Conservation (phyloP, 495 filamentous ascomycete genomes). For the Lophium mytilinum region DNA sequence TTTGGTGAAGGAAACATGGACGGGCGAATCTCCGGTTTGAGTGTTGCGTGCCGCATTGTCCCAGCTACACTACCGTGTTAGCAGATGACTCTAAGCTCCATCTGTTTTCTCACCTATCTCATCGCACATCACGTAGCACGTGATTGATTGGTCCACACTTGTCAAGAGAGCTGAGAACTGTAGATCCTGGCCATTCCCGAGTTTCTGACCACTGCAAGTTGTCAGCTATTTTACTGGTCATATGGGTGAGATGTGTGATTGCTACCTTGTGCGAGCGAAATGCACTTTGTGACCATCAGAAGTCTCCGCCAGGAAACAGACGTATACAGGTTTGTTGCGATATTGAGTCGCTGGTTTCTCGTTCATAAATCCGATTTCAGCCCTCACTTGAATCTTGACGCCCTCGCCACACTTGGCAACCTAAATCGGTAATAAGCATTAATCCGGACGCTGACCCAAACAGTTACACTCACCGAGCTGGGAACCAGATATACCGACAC, state of each 20-base stretch:
- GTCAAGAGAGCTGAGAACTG: constrained; percentile 53
- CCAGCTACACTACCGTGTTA: constrained; percentile 50
- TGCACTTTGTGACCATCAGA: constrained; percentile 67
- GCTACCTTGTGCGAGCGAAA: constrained; percentile 65
- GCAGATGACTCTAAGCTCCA: not conserved
- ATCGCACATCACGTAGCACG: constrained; percentile 77
- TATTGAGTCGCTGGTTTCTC: constrained; percentile 52
- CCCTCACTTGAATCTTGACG: constrained; percentile 55
- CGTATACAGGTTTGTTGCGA: constrained; percentile 51
- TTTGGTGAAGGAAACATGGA: constrained; percentile 42
- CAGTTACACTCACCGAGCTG: constrained; percentile 36
- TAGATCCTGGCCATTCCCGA: constrained; percentile 56
- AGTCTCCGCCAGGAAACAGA: constrained; percentile 69
- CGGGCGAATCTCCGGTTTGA: constrained; percentile 55
- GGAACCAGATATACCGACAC: constrained; percentile 47
- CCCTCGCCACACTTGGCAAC: constrained; percentile 35
- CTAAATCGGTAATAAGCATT: constrained; percentile 22
- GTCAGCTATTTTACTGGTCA: constrained; percentile 16
- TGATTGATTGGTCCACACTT: constrained; percentile 48
- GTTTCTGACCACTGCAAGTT: constrained; percentile 49
- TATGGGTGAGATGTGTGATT: not conserved
- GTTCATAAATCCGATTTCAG: constrained; percentile 67
- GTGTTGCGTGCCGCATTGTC: constrained; percentile 52
- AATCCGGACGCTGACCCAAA: not conserved
- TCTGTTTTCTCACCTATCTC: constrained; percentile 55